phyloP scores from a whole-genome alignment of 2,329 filamentous ascomycete species.

The Beauveria pseudobassiana region DNA sequence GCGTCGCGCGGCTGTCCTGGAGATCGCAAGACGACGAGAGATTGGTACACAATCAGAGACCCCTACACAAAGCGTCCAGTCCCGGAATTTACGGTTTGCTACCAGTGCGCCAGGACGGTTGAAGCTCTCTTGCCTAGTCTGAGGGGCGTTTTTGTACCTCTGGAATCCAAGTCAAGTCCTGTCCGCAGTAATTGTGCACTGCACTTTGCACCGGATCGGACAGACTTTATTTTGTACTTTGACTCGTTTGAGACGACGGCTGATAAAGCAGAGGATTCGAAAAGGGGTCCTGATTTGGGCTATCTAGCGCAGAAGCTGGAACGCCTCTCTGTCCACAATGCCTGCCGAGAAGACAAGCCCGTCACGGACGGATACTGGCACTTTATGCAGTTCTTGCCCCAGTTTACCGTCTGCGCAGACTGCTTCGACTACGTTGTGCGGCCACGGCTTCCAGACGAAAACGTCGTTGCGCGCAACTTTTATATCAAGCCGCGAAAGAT shows the following conservation, averaged over 20 bases:
- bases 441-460: conserved; percentile 50
- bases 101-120: conserved; percentile 63
- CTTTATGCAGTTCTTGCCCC: conserved; percentile 64
- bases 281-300: conserved; percentile 46
- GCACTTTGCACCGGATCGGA: conserved; percentile 45
- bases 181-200: conserved; percentile 60
- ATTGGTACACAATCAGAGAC: conserved; percentile 72
- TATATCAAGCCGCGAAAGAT: conserved; percentile 52
- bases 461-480: conserved; percentile 57
- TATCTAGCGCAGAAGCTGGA: conserved; percentile 58
- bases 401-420: conserved; percentile 79
- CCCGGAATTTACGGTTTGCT: conserved; percentile 67
- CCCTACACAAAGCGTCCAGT: conserved; percentile 56
- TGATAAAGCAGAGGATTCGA: conserved; percentile 39
- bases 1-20: conserved; percentile 51
- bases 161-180: conserved; percentile 38
- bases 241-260: conserved; percentile 52
- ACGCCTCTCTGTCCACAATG: conserved; percentile 47
- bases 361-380: conserved; percentile 65
- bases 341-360: conserved; percentile 60
- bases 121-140: conserved; percentile 68
- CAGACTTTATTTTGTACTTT: conserved; percentile 52
- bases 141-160: conserved; percentile 54
- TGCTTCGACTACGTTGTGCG: conserved; percentile 77
- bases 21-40: conserved; percentile 44